These are phyloP conservation scores for Mortierella sp. DNA, from an alignment of 371 early-diverging fungal species.

Conservation along the genomic window DNA sequence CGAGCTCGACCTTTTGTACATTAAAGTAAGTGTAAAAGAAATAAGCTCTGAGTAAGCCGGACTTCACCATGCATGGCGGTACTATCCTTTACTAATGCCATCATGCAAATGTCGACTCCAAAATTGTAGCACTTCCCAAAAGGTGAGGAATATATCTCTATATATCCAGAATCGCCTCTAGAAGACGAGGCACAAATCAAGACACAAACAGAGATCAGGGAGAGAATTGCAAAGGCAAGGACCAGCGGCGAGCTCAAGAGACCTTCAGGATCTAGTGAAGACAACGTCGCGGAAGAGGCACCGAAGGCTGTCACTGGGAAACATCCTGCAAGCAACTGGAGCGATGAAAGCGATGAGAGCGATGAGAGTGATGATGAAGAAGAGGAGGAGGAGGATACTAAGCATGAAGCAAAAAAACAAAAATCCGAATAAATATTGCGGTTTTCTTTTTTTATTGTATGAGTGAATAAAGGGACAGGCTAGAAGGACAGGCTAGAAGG, in stretches of 20 bases:
- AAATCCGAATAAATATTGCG: slow-evolving; percentile 9
- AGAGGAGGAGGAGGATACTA: background rate
- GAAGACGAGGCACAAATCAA: slow-evolving; percentile 25
- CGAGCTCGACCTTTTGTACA: slow-evolving; percentile 44
- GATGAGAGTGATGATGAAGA: too few relatives aligned
- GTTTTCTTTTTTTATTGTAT: background rate
- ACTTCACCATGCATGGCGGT: background rate
- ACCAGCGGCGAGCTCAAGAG: slow-evolving; percentile 35
- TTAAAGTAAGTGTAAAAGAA: slow-evolving; percentile 29
- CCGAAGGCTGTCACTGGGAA: slow-evolving; percentile 11
- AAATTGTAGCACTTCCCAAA: slow-evolving; percentile 37
- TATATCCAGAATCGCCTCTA: slow-evolving; percentile 40
- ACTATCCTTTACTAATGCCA: background rate
- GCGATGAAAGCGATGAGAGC: slow-evolving; percentile 24
- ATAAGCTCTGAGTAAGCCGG: background rate
- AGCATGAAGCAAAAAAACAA: slow-evolving; percentile 12
- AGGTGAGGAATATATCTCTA: slow-evolving; percentile 35
- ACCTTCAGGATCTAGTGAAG: background rate
- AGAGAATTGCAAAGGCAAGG: slow-evolving; percentile 23
- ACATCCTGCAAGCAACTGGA: slow-evolving; percentile 50
- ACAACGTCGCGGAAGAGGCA: background rate
- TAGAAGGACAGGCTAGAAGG: slow-evolving; percentile 6
- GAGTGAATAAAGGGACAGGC: background rate
- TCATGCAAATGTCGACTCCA: background rate
- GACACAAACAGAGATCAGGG: slow-evolving; percentile 32